phyloP scores from a whole-genome alignment of 345 rosid genomes.

The Hibiscus mutabilis region DNA sequence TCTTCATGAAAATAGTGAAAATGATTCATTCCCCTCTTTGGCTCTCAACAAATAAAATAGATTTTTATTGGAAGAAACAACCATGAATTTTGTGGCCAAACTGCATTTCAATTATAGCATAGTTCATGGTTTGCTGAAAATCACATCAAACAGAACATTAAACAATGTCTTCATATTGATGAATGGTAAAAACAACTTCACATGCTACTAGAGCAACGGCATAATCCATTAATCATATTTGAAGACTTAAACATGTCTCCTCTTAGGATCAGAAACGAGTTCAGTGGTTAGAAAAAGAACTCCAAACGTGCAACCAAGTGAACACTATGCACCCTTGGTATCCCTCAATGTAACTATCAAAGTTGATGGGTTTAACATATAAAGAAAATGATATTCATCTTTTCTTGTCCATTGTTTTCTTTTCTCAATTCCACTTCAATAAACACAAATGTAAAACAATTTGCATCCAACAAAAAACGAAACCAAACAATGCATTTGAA shows the following conservation, averaged over 20 bases:
- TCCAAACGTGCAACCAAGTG: background rate
- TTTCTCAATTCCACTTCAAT: background rate
- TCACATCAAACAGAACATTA: background rate
- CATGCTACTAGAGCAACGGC: background rate
- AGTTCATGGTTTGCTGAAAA: background rate
- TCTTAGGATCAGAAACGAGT: background rate
- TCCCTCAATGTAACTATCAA: background rate
- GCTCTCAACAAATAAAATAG: background rate
- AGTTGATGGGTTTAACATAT: background rate
- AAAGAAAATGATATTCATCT: background rate
- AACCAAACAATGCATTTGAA: background rate
- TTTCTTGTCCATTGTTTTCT: background rate
- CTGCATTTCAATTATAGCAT: background rate
- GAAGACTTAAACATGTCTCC: background rate
- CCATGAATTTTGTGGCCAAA: background rate
- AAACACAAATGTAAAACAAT: background rate
- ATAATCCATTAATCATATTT: background rate
- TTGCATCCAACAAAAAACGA: background rate
- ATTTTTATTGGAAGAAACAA: background rate
- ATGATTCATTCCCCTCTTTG: background rate
- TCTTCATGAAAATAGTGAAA: slow-evolving; percentile 4
- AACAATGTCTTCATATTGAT: background rate
- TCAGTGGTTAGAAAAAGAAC: background rate
- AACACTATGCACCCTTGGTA: background rate
- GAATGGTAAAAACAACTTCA: background rate